Percentiles rank a stretch among this genome's conserved stretches.
Conservation (phyloP, 1,139 yeast genomes). For the Kazachstania sp. region DNA sequence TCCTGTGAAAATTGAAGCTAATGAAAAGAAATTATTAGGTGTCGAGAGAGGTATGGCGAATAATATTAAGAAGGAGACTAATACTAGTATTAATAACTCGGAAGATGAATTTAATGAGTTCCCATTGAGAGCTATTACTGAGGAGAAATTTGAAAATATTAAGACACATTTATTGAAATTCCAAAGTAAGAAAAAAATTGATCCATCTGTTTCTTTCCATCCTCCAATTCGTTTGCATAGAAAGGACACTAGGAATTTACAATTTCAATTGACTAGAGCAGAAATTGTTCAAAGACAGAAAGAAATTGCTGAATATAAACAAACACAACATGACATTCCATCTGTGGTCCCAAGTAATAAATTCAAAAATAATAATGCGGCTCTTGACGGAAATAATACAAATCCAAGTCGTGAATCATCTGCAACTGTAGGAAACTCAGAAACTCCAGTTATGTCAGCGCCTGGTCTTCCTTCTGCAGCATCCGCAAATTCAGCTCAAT, state of each 20-base stretch:
- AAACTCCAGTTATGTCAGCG: neutral
- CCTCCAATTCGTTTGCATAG: constrained; percentile 82
- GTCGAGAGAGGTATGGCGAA: constrained; percentile 13
- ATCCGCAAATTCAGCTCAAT: too few species aligned
- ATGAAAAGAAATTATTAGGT: constrained; percentile 22
- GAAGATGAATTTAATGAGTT: constrained; percentile 32
- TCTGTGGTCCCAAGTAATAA: neutral
- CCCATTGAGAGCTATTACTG: constrained; percentile 58
- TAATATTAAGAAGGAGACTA: constrained; percentile 2
- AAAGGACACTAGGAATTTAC: constrained; percentile 85
- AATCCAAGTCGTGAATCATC: neutral
- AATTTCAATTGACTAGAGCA: constrained; percentile 67
- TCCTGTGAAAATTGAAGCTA: constrained; percentile 25
- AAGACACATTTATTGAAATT: constrained; percentile 78
- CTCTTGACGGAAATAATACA: neutral
- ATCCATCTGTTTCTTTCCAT: constrained; percentile 61
- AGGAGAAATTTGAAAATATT: constrained; percentile 62
- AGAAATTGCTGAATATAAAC: constrained; percentile 33
- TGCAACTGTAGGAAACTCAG: neutral
- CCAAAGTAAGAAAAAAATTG: constrained; percentile 62
- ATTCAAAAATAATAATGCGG: neutral
- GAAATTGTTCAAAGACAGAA: constrained; percentile 45
- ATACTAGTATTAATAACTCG: constrained; percentile 2
- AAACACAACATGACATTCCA: constrained; percentile 20
- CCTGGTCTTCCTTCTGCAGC: too few species aligned